Conservation (phyloP, 1,139 yeast genomes). For the Suhomyces bolitotheri region DNA sequence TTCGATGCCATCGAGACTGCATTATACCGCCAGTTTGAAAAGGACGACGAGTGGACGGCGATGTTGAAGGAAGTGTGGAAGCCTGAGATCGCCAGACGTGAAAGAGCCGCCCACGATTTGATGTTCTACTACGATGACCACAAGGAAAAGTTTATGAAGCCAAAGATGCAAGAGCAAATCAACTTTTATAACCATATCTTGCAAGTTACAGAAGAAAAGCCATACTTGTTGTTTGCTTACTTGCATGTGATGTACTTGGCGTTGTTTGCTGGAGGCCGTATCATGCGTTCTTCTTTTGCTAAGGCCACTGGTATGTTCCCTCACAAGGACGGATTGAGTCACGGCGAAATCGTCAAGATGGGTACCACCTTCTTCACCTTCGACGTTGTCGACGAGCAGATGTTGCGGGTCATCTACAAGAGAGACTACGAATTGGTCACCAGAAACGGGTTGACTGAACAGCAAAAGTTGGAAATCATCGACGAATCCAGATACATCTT, state of each 20-base stretch:
- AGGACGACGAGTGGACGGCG: slow-evolving; percentile 42
- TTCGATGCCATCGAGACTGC: slow-evolving; percentile 67
- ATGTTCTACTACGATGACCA: slow-evolving; percentile 62
- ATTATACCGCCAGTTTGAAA: slow-evolving; percentile 48
- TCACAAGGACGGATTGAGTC: slow-evolving; percentile 60
- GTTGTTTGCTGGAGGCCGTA: slow-evolving; percentile 81
- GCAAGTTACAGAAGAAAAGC: slow-evolving; percentile 55
- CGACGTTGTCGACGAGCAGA: slow-evolving; percentile 68
- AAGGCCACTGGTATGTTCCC: slow-evolving; percentile 76
- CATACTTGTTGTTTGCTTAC: slow-evolving; percentile 75
- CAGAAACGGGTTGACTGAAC: slow-evolving; percentile 64
- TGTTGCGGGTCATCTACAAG: slow-evolving; percentile 65
- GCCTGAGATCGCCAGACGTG: slow-evolving; percentile 68
- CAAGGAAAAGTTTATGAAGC: slow-evolving; percentile 53
- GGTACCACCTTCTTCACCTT: slow-evolving; percentile 77
- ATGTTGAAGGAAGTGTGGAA: slow-evolving; percentile 60
- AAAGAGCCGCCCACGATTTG: slow-evolving; percentile 60
- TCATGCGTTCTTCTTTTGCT: slow-evolving; percentile 66
- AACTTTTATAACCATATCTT: slow-evolving; percentile 63
- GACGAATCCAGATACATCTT: slow-evolving; percentile 69
- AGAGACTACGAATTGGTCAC: slow-evolving; percentile 77
- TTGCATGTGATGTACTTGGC: slow-evolving; percentile 86
- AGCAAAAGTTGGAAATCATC: slow-evolving; percentile 68
- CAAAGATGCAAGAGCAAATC: slow-evolving; percentile 62
- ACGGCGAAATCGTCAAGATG: slow-evolving; percentile 56